Percentiles rank a stretch among this genome's conserved stretches.
Evolutionary conservation across 768 basidiomycete species (phyloP).

Genomic region (Basidioascus undulatus): DNA sequence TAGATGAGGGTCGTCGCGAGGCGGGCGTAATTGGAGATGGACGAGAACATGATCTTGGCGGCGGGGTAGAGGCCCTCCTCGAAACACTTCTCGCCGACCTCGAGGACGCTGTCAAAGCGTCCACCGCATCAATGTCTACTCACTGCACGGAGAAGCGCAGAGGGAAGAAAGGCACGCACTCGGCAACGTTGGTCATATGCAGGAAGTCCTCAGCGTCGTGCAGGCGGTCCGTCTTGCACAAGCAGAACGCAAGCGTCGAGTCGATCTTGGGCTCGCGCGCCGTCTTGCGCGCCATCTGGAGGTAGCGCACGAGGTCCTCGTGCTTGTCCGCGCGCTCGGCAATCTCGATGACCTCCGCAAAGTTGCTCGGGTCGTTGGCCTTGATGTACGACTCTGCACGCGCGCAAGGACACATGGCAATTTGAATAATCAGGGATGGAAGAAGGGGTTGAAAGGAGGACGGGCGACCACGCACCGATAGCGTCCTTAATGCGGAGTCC

Average conservation of each 20-base stretch:
- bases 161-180: too few species aligned
- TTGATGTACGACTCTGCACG: constrained; percentile 80
- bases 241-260: constrained; percentile 91
- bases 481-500: constrained; percentile 94
- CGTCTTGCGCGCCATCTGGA: constrained; percentile 96
- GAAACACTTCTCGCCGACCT: constrained; percentile 98
- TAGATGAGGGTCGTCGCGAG: constrained; percentile 96
- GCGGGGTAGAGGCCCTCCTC: constrained; percentile 95
- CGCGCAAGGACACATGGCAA: background rate
- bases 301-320: constrained; percentile 85
- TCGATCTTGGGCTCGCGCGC: constrained; percentile 94
- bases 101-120: too few species aligned
- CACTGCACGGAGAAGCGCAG: too few species aligned
- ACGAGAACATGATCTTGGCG: constrained; percentile 78
- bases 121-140: too few species aligned
- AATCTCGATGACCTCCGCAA: constrained; percentile 84
- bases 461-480: constrained; percentile 54
- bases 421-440: constrained; percentile 1
- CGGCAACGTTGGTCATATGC: constrained; percentile 93
- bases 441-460: background rate
- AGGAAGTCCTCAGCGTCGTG: constrained; percentile 99
- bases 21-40: constrained; percentile 97
- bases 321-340: constrained; percentile 73
- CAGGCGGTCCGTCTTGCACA: constrained; percentile 66
- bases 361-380: constrained; percentile 85